Percentiles rank a stretch among this genome's conserved stretches.
Conservation (phyloP, 805 yeast genomes). For the Candida sonorensis region DNA sequence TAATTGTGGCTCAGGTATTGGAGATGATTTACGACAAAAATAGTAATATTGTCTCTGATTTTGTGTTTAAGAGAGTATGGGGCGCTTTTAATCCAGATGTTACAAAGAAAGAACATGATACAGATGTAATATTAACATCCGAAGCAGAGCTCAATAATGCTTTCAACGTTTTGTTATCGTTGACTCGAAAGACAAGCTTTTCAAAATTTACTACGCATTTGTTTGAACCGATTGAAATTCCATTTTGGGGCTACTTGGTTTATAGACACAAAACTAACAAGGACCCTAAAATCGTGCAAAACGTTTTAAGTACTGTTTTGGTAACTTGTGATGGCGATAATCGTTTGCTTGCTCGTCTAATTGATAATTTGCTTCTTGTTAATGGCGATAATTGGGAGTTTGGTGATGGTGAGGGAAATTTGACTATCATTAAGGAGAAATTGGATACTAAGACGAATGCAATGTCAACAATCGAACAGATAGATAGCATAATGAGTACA, state of each 20-base stretch:
- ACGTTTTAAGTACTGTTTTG: constrained; percentile 30
- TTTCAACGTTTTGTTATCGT: constrained; percentile 58
- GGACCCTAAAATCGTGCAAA: constrained; percentile 29
- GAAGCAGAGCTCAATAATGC: constrained; percentile 52
- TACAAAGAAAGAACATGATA: constrained; percentile 9
- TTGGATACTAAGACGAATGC: constrained; percentile 4
- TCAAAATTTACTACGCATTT: constrained; percentile 29
- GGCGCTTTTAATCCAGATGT: constrained; percentile 33
- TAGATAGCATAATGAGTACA: constrained; percentile 37
- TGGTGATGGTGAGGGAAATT: constrained; percentile 33
- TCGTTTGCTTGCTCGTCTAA: constrained; percentile 7
- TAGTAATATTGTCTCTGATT: constrained; percentile 46
- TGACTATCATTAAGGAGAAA: constrained; percentile 20
- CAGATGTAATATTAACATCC: constrained; percentile 31
- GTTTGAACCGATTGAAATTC: constrained; percentile 21
- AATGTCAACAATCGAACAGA: constrained; percentile 29
- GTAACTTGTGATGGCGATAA: constrained; percentile 11
- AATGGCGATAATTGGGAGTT: constrained; percentile 33
- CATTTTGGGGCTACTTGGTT: constrained; percentile 39
- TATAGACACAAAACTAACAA: constrained; percentile 28
- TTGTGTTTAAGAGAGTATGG: constrained; percentile 49
- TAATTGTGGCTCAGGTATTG: constrained; percentile 50
- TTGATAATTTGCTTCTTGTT: constrained; percentile 18
- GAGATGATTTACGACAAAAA: constrained; percentile 46
- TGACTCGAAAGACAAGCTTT: constrained; percentile 39